Conservation (phyloP, 1,139 yeast genomes). For the Geotrichum carabidarum region DNA sequence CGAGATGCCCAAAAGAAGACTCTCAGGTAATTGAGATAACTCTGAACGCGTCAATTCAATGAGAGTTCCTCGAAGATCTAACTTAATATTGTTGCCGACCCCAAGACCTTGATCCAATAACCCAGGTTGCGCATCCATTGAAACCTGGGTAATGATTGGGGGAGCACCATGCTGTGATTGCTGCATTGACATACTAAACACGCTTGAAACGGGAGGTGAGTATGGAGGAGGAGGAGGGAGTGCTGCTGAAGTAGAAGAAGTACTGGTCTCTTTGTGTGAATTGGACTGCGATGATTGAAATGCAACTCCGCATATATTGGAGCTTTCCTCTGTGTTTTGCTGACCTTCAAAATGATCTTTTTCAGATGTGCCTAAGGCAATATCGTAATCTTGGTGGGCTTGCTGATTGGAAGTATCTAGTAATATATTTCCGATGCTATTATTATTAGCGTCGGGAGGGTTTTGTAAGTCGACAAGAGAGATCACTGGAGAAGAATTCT, state of each 20-base stretch:
- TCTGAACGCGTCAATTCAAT: conserved; percentile 81
- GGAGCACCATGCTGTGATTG: conserved; percentile 19
- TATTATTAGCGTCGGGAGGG: no score
- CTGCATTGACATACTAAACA: conserved; percentile 30
- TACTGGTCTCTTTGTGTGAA: neutral
- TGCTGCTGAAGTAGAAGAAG: conserved; percentile 3
- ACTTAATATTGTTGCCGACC: conserved; percentile 27
- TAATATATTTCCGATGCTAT: no score
- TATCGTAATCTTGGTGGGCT: no score
- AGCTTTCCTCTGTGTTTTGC: conserved; percentile 11
- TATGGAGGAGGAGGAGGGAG: conserved; percentile 32
- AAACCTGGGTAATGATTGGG: conserved; percentile 36
- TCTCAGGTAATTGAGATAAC: conserved; percentile 86
- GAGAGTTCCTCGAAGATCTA: conserved; percentile 58
- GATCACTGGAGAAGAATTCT: no score
- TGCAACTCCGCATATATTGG: neutral
- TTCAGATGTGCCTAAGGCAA: no score
- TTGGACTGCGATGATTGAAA: neutral
- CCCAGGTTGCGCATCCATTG: conserved; percentile 20
- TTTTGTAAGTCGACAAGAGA: no score
- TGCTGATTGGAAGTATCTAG: no score
- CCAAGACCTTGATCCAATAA: conserved; percentile 12
- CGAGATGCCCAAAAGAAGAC: conserved; percentile 81
- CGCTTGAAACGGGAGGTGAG: conserved; percentile 28
- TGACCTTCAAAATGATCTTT: no score